A percentile compares a stretch with the other conserved stretches of the same genome.
Evolutionary conservation across 2,329 filamentous ascomycete genomes (phyloP).

Genomic region (Stagonosporopsis chrysanthemi): DNA sequence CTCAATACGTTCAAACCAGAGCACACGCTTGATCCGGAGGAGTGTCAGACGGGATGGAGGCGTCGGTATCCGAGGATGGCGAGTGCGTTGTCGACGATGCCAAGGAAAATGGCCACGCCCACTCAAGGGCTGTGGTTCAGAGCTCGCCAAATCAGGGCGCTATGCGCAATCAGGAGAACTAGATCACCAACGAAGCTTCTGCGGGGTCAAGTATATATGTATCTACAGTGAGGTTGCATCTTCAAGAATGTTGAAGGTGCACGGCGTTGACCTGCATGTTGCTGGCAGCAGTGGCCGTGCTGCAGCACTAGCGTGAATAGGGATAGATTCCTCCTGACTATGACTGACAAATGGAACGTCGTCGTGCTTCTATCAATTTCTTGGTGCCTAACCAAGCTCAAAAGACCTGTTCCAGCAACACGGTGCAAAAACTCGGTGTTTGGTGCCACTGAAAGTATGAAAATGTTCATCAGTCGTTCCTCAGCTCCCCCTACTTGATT

Average conservation of each 20-base stretch:
- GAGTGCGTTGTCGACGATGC: constrained; percentile 44
- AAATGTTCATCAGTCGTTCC: background rate
- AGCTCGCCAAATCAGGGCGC: constrained; percentile 34
- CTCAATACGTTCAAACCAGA: constrained; percentile 19
- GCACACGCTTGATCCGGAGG: background rate
- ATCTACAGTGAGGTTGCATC: background rate
- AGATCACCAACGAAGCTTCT: constrained; percentile 13
- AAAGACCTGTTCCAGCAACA: background rate
- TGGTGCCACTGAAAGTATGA: background rate
- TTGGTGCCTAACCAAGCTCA: background rate
- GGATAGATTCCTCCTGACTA: constrained; percentile 42
- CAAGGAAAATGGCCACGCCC: constrained; percentile 37
- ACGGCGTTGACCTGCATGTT: constrained; percentile 42
- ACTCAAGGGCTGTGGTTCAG: constrained; percentile 41
- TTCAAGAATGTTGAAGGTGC: constrained; percentile 31
- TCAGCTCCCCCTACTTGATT: background rate
- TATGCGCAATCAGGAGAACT: constrained; percentile 23
- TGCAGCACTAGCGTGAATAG: constrained; percentile 40
- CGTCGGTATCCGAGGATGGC: constrained; percentile 33
- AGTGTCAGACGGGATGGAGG: constrained; percentile 15
- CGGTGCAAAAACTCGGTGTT: background rate
- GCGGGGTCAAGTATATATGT: background rate
- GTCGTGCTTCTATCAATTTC: constrained; percentile 4
- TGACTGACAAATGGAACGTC: constrained; percentile 16
- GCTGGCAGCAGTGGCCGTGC: constrained; percentile 36